These are phyloP conservation scores for Ambrosiella xylebori DNA, from an alignment of 2,329 filamentous ascomycete species.

Conservation along the genomic window DNA sequence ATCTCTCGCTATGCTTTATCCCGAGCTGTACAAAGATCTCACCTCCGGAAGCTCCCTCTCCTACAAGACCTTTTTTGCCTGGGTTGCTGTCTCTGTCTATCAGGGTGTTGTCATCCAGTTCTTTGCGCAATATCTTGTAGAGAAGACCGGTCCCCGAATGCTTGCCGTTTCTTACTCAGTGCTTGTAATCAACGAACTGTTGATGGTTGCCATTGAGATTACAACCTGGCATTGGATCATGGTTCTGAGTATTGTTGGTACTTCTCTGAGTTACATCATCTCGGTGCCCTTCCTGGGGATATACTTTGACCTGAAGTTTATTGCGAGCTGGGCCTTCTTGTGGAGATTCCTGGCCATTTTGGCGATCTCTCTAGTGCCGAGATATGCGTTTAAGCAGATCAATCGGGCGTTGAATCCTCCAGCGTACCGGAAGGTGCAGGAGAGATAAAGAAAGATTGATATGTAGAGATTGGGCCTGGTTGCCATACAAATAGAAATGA, in stretches of 20 bases:
- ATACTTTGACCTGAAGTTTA: conserved; percentile 77
- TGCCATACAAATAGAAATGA: neutral
- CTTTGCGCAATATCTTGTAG: conserved; percentile 73
- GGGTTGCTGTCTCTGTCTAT: conserved; percentile 89
- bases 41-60: conserved; percentile 72
- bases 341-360: conserved; percentile 75
- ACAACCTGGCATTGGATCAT: conserved; percentile 95
- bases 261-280: conserved; percentile 61
- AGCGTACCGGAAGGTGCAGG: conserved; percentile 85
- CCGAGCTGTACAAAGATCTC: conserved; percentile 95
- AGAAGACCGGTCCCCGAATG: conserved; percentile 57
- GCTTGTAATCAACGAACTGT: conserved; percentile 79
- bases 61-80: conserved; percentile 90
- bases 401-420: conserved; percentile 74
- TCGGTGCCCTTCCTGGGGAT: conserved; percentile 69
- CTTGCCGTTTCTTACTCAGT: conserved; percentile 84
- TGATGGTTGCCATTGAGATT: conserved; percentile 94
- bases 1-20: conserved; percentile 81
- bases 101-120: conserved; percentile 92
- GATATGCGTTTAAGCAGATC: conserved; percentile 75
- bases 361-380: conserved; percentile 66
- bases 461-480: neutral
- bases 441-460: conserved; percentile 27
- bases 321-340: conserved; percentile 63
- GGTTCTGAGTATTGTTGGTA: conserved; percentile 70